A percentile compares a stretch with the other conserved stretches of the same genome.
phyloP scores from a whole-genome alignment of 1,284 basidiomycete genomes.

The Pseudozyma hubeiensis region DNA sequence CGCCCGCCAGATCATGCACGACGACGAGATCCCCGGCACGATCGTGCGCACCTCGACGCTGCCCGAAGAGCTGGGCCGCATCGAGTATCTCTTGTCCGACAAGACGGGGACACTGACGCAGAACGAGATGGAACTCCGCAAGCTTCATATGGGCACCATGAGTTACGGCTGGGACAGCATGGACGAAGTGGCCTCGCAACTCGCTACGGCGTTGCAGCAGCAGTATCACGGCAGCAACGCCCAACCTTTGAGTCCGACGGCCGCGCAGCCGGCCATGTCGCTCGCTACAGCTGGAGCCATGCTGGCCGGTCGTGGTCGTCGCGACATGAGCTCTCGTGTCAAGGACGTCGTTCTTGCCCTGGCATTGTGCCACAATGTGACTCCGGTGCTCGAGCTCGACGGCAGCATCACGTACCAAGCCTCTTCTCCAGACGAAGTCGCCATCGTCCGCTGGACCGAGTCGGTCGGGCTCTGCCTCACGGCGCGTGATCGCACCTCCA shows the following conservation, averaged over 20 bases:
- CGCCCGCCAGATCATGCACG: conserved; percentile 92
- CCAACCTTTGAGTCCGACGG: conserved; percentile 28
- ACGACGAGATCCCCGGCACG: conserved; percentile 90
- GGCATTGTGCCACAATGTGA: conserved; percentile 97
- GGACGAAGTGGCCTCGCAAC: conserved; percentile 94
- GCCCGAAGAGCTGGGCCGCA: conserved; percentile 94
- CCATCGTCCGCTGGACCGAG: conserved; percentile 98
- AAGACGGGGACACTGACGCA: conserved; percentile 98
- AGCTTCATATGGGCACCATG: conserved; percentile 98
- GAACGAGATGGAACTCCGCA: conserved; percentile 99
- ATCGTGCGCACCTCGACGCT: conserved; percentile 96
- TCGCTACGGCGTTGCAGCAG: conserved; percentile 79
- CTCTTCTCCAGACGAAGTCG: conserved; percentile 97
- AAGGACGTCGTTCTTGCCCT: conserved; percentile 92
- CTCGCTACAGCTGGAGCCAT: conserved; percentile 77
- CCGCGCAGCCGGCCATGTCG: conserved; percentile 20
- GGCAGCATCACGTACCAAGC: conserved; percentile 96
- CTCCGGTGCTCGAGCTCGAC: conserved; percentile 93
- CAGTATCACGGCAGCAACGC: conserved; percentile 17
- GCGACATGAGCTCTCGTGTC: conserved; percentile 95
- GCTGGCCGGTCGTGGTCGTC: conserved; percentile 81
- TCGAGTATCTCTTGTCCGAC: conserved; percentile 94
- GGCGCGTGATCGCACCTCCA: conserved; percentile 86
- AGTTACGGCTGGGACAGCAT: conserved; percentile 95
- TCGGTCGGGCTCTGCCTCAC: conserved; percentile 89